These are phyloP conservation scores for Metschnikowia picachoensis DNA, from an alignment of 805 yeast species.

Conservation along the genomic window DNA sequence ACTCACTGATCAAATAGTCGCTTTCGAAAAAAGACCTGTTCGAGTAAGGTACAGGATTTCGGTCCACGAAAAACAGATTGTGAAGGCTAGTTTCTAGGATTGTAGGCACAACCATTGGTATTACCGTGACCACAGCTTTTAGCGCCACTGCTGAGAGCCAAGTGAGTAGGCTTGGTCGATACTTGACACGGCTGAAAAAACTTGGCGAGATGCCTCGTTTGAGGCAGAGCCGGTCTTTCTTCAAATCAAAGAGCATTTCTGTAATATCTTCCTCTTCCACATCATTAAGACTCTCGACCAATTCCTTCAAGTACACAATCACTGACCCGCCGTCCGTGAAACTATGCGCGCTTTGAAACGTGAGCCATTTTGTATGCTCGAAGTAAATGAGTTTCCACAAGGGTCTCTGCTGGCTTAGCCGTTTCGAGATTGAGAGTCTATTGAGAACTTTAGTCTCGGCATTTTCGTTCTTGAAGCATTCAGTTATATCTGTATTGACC, in stretches of 20 bases:
- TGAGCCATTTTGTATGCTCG: conserved; percentile 8
- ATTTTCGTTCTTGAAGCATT: neutral
- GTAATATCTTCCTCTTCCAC: neutral
- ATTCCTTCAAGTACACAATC: conserved; percentile 8
- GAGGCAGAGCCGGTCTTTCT: conserved; percentile 6
- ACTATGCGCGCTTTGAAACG: conserved; percentile 8
- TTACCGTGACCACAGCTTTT: neutral
- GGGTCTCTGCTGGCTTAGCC: neutral
- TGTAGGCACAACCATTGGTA: conserved; percentile 8
- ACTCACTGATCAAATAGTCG: conserved; percentile 1
- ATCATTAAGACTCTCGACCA: conserved; percentile 7
- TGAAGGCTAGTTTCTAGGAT: conserved; percentile 9
- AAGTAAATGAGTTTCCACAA: conserved; percentile 9
- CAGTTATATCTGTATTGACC: neutral
- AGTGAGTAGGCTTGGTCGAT: conserved; percentile 2
- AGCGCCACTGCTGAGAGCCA: neutral
- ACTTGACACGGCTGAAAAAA: conserved; percentile 1
- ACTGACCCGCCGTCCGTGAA: conserved; percentile 12
- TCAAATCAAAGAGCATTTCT: conserved; percentile 4
- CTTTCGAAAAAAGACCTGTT: conserved; percentile 7
- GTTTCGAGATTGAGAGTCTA: conserved; percentile 1
- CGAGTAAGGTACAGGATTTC: conserved; percentile 5
- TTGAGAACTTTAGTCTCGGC: neutral
- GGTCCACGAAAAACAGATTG: conserved; percentile 7
- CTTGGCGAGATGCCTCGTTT: conserved; percentile 6